phyloP scores from a whole-genome alignment of 805 yeast genomes.

The Kazachstania kunashirensis region DNA sequence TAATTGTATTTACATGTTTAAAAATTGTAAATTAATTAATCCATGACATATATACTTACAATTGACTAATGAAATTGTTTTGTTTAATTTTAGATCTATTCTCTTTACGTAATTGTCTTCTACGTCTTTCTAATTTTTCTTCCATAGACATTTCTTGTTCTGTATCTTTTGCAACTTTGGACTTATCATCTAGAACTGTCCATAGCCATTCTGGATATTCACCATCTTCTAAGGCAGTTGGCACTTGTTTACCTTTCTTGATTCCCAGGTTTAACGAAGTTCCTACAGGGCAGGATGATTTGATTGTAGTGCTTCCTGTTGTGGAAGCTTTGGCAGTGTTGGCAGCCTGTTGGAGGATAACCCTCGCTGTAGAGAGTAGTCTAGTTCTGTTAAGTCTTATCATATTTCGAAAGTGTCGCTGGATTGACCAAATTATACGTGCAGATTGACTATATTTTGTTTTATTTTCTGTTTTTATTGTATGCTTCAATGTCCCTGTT shows the following conservation, averaged over 20 bases:
- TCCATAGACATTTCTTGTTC: constrained; percentile 52
- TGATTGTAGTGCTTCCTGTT: too few relatives aligned
- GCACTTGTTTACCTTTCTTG: constrained; percentile 73
- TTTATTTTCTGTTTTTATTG: too few relatives aligned
- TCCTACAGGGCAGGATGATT: constrained; percentile 59
- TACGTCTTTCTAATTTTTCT: constrained; percentile 52
- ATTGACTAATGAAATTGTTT: constrained; percentile 49
- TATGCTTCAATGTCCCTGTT: too few relatives aligned
- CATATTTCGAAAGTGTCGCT: background rate
- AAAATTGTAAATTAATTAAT: background rate
- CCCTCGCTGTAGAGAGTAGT: constrained; percentile 1
- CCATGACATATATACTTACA: background rate
- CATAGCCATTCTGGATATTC: constrained; percentile 96
- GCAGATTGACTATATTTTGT: too few relatives aligned
- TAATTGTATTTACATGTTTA: constrained; percentile 6
- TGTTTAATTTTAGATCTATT: constrained; percentile 65
- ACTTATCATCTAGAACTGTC: constrained; percentile 52
- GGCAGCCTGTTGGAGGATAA: constrained; percentile 3
- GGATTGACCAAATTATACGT: background rate
- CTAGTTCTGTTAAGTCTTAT: constrained; percentile 1
- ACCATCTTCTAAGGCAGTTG: constrained; percentile 74
- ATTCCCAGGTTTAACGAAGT: constrained; percentile 63
- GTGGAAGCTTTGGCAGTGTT: background rate
- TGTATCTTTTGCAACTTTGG: constrained; percentile 28
- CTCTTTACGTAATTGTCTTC: constrained; percentile 56